These are phyloP conservation scores for Hypoxylon crocopeplum DNA, from an alignment of 495 filamentous ascomycete genomes.

Conservation along the genomic window DNA sequence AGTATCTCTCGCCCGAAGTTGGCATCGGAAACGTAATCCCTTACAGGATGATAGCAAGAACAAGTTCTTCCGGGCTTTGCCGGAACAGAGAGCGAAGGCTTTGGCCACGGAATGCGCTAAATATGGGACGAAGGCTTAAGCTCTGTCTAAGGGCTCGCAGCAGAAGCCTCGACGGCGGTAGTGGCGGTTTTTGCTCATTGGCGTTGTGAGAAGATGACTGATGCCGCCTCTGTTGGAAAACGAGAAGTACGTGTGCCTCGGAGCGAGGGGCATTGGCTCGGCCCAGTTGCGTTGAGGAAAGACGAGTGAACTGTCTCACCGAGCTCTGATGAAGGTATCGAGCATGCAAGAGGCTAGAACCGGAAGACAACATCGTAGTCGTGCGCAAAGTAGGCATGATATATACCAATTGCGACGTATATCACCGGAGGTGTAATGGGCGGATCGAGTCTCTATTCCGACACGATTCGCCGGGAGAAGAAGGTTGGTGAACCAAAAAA, in stretches of 20 bases:
- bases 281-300: background rate
- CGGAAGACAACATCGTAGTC: background rate
- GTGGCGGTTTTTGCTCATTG: constrained; percentile 29
- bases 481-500: too few species aligned
- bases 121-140: constrained; percentile 42
- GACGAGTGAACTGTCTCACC: background rate
- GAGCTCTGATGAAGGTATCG: constrained; percentile 28
- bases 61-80: constrained; percentile 50
- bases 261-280: background rate
- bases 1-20: constrained; percentile 5
- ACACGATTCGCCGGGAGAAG: too few species aligned
- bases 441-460: too few species aligned
- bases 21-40: background rate
- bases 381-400: constrained; percentile 16
- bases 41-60: constrained; percentile 44
- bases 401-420: background rate
- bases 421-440: background rate
- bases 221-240: constrained; percentile 31
- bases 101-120: constrained; percentile 43
- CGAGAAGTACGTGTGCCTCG: background rate
- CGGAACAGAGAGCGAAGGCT: constrained; percentile 43
- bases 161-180: constrained; percentile 37
- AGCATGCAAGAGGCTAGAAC: constrained; percentile 10
- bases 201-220: constrained; percentile 32
- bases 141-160: constrained; percentile 40